Conservation (phyloP, 495 filamentous ascomycete species). For the Bathelium albidoporum region DNA sequence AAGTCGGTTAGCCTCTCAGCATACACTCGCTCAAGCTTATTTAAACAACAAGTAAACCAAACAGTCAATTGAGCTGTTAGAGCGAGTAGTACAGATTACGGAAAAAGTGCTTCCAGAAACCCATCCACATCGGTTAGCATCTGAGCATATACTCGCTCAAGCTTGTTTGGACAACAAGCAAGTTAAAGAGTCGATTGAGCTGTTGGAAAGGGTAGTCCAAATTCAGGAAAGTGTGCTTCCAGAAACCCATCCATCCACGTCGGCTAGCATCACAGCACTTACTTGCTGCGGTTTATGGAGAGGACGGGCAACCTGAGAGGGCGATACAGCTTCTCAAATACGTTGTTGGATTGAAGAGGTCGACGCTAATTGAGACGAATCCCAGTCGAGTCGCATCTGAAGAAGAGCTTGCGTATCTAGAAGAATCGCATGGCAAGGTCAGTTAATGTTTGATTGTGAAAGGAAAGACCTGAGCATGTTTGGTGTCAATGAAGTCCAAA, state of each 20-base stretch:
- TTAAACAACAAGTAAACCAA: conserved; percentile 6
- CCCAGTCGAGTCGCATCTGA: conserved; percentile 9
- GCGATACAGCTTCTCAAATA: conserved; percentile 13
- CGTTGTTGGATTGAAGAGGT: conserved; percentile 7
- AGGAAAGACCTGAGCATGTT: too few relatives aligned
- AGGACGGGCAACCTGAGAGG: conserved; percentile 10
- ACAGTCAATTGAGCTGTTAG: conserved; percentile 8
- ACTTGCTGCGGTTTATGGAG: conserved; percentile 13
- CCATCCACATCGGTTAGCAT: conserved; percentile 24
- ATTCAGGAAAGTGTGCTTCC: background rate
- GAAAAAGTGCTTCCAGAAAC: conserved; percentile 18
- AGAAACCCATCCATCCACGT: background rate
- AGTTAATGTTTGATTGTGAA: too few relatives aligned
- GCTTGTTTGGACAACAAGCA: conserved; percentile 1
- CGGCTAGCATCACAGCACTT: conserved; percentile 12
- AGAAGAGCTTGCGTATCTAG: background rate
- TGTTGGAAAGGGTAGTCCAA: conserved; percentile 4
- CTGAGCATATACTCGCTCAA: conserved; percentile 28
- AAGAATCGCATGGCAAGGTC: too few relatives aligned
- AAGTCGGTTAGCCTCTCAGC: conserved; percentile 13
- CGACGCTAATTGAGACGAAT: conserved; percentile 7
- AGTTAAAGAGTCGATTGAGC: background rate
- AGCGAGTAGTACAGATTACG: conserved; percentile 7
- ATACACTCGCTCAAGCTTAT: conserved; percentile 22
- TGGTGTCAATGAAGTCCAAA: too few relatives aligned